Percentiles rank a stretch among this genome's conserved stretches.
Evolutionary conservation across 2,329 filamentous ascomycete species (phyloP).

Genomic region (Capronia epimyces): DNA sequence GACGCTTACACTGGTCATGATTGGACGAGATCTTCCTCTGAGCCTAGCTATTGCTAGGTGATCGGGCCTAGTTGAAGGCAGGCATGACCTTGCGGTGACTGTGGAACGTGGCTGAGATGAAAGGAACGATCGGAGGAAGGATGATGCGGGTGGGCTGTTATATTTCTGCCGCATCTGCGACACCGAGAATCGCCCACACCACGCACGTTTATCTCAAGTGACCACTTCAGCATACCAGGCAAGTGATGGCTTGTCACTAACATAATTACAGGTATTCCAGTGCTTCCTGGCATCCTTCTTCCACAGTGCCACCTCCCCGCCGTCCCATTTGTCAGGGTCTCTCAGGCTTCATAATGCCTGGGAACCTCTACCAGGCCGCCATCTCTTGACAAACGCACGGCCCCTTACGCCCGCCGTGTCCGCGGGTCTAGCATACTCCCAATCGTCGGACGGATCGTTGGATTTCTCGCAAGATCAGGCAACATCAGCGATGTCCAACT

Average conservation of each 20-base stretch:
- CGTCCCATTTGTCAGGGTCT: neutral
- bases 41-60: neutral
- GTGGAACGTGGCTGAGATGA: neutral
- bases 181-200: neutral
- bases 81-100: neutral
- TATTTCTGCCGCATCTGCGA: neutral
- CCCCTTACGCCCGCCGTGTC: neutral
- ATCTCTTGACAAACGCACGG: neutral
- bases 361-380: neutral
- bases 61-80: neutral
- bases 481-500: neutral
- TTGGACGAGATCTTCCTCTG: neutral
- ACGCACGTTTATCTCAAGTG: neutral
- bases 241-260: slow-evolving; percentile 23
- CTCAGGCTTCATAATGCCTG: neutral
- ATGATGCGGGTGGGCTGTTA: neutral
- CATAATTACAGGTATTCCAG: slow-evolving; percentile 11
- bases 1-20: slow-evolving; percentile 27
- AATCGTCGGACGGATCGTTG: neutral
- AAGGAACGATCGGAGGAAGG: slow-evolving; percentile 7
- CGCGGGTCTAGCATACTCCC: too few species aligned
- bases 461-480: neutral
- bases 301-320: neutral
- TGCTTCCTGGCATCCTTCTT: neutral
- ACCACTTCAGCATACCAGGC: slow-evolving; percentile 5